phyloP scores from a whole-genome alignment of 306 rosid species.

The Cicer cuneatum region DNA sequence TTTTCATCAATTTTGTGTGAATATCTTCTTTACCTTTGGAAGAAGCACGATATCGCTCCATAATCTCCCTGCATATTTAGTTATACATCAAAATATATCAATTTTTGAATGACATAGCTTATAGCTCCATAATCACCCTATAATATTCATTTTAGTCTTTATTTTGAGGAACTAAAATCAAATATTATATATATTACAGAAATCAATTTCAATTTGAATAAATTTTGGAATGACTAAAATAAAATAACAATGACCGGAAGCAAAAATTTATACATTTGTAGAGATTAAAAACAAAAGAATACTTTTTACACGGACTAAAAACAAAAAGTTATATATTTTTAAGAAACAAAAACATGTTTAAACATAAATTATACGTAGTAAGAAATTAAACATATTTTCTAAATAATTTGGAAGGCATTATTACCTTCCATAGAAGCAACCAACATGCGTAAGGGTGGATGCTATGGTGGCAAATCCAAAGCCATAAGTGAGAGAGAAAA shows the following conservation, averaged over 20 bases:
- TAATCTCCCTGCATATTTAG: slow-evolving; percentile 72
- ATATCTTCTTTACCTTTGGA: slow-evolving; percentile 68
- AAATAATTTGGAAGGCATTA: slow-evolving; percentile 32
- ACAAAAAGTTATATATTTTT: too few relatives aligned
- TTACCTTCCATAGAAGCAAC: slow-evolving; percentile 80
- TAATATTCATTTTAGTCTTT: too few relatives aligned
- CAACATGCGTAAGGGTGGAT: slow-evolving; percentile 75
- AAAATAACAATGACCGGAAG: too few relatives aligned
- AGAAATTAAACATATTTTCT: slow-evolving; percentile 16
- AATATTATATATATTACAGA: too few relatives aligned
- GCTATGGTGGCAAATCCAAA: slow-evolving; percentile 85
- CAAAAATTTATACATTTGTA: too few relatives aligned
- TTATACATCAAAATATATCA: slow-evolving; percentile 15
- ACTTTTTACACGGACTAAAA: too few relatives aligned
- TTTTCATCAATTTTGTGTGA: slow-evolving; percentile 78
- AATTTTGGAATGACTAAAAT: too few relatives aligned
- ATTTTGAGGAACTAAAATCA: too few relatives aligned
- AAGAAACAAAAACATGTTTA: too few relatives aligned
- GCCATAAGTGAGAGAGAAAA: slow-evolving; percentile 73
- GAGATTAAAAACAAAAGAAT: too few relatives aligned
- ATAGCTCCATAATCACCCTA: neutral
- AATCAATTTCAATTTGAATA: too few relatives aligned
- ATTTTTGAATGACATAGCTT: neutral
- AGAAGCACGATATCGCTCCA: slow-evolving; percentile 69
- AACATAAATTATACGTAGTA: neutral